Evolutionary conservation across 1,139 yeast species (phyloP), one percentile per base, ranked within the genome.

Genomic region (Blastobotrys apis): DNA sequence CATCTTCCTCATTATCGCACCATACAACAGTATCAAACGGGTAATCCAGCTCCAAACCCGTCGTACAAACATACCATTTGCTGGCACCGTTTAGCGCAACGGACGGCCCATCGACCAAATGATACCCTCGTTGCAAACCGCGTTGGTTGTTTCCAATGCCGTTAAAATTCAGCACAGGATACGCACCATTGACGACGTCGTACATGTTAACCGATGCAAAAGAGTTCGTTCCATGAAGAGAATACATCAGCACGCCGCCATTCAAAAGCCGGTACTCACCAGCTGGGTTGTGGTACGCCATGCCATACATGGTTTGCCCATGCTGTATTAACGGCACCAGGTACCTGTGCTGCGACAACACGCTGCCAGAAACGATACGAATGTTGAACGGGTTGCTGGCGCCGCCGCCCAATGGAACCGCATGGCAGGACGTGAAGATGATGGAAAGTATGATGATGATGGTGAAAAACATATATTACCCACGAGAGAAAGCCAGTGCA

Each of bases 291-390:
- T 12, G 17, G 6, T 19, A 27, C 25, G 25, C 40, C 40, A 37
- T 37, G 2, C 33, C 40, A 12, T 37, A 37, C 40, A 37, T 37
- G n/a, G 40, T 37, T 26, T 33, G 23, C 17, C 40, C 40, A 37
- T 37, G 40, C 13, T 37, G 40, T 4, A 37, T 3, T 9, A 37
- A 27, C 12, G 40, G 40, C 16, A 37, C 40, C 8, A 37, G 26
- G 26, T 23, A 23, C 10, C 10, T 23, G n/a, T n/a, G n/a, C n/a
- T n/a, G n/a, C n/a, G n/a, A n/a, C n/a, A n/a, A n/a, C n/a, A n/a
- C n/a, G n/a, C n/a, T n/a, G n/a, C n/a, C n/a, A n/a, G n/a, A n/a
- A n/a, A n/a, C n/a, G n/a, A n/a, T n/a, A n/a, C n/a, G n/a, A n/a
- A n/a, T n/a, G n/a, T n/a, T n/a, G n/a, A n/a, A n/a, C n/a, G n/a